Evolutionary conservation across 2,329 filamentous ascomycete genomes (phyloP), one percentile per base, ranked within the genome.

Genomic region (Hymenoscyphus occultus): DNA sequence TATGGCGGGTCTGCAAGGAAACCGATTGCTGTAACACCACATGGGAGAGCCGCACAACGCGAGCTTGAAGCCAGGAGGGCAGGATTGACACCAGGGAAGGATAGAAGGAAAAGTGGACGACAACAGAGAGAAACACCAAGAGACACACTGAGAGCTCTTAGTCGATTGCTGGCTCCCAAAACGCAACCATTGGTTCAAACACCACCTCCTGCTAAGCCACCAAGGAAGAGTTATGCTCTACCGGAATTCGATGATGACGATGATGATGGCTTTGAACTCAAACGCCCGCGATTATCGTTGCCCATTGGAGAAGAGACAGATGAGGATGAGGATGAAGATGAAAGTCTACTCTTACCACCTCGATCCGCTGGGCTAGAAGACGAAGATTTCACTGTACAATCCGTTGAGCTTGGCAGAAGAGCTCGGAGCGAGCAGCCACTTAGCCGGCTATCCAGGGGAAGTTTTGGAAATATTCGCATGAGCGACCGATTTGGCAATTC

Each of bases 11-110:
- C 74, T 48, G 71, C 63, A 16, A 71, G 67, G 60, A 72, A 71
- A 57, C 57, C 66, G 13, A 65, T 68, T 58, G 67, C 66, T 14
- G 61, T 74, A 7, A 89, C 86, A 19, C 86, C 86, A 0, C 86
- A 89, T 73, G 85, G 83, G 58, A 83, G 83, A 70, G 86, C 86
- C 12, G 86, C 86, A 56, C 82, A 82, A 59, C 80, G 83, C 57
- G 82, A 85, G 39, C 79, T 88, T 61, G 82, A 87, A 69, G 81
- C 83, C 68, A 84, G 86, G 5, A 83, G 86, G 54, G 82, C 83
- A 2, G 84, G 86, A 59, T 81, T 87, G 67, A 89, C 86, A 0
- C 86, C 86, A 0, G 85, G 84, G 19, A 83, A 82, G 67, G 81
- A 82, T 62, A 81, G 83, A 22, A 80, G 86, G n/a, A 82, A 81